Evolutionary conservation across 306 rosid genomes (phyloP).

Genomic region (barrel medic (Medicago truncatula)): DNA sequence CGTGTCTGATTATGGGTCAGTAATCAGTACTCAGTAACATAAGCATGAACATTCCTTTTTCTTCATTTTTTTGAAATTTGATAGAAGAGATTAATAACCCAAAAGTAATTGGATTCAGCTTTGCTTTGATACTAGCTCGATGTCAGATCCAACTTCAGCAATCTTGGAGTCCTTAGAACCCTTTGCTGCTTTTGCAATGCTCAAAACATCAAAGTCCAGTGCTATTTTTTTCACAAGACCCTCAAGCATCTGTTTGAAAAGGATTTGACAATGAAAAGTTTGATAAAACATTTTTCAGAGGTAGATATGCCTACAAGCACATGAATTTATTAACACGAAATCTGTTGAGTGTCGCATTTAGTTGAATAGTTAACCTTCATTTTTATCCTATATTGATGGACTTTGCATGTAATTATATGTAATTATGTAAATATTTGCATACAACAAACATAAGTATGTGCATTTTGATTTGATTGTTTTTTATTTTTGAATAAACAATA

Average conservation of each 20-base stretch:
- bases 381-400: constrained; percentile 1
- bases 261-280: constrained; percentile 27
- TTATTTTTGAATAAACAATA: neutral
- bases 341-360: neutral
- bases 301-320: constrained; percentile 21
- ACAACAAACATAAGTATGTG: neutral
- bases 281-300: constrained; percentile 29
- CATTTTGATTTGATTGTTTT: neutral
- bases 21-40: neutral
- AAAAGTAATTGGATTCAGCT: constrained; percentile 42
- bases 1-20: neutral
- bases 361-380: constrained; percentile 22
- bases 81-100: constrained; percentile 25
- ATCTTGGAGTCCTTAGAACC: constrained; percentile 80
- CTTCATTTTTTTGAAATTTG: constrained; percentile 23
- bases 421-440: neutral
- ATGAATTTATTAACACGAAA: neutral
- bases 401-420: neutral
- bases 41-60: constrained; percentile 15
- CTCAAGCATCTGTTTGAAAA: constrained; percentile 74
- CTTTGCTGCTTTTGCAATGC: constrained; percentile 72
- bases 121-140: constrained; percentile 65
- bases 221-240: constrained; percentile 82
- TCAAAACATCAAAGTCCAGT: constrained; percentile 81
- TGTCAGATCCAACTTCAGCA: constrained; percentile 85